These are phyloP conservation scores for Vigna trinervia DNA, from an alignment of 306 rosid species.

Conservation along the genomic window DNA sequence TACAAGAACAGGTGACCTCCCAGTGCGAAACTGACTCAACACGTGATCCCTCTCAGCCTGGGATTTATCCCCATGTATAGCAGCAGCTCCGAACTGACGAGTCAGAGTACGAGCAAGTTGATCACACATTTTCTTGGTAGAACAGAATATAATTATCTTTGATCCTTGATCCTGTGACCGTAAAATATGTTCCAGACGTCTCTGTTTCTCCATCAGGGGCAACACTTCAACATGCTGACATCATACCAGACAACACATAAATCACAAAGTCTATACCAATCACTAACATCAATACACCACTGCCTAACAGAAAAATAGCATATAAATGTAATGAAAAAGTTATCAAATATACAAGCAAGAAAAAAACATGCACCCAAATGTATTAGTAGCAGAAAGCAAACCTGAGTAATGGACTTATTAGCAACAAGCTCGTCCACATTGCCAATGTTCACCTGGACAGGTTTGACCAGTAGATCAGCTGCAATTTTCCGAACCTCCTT, in stretches of 20 bases:
- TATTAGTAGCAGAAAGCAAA: conserved; percentile 42
- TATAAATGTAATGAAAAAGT: neutral
- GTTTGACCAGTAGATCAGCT: conserved; percentile 88
- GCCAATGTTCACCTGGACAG: conserved; percentile 98
- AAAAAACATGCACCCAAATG: conserved; percentile 12
- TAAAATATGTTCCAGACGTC: conserved; percentile 84
- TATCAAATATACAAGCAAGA: neutral
- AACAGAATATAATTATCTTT: conserved; percentile 88
- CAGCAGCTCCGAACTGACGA: conserved; percentile 96
- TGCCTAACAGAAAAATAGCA: neutral
- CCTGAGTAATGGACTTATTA: conserved; percentile 96
- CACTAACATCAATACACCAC: neutral
- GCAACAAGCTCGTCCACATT: conserved; percentile 98
- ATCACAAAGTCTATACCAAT: neutral
- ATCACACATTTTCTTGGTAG: conserved; percentile 99
- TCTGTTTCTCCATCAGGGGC: conserved; percentile 76
- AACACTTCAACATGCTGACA: conserved; percentile 87
- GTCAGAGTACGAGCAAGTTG: conserved; percentile 93
- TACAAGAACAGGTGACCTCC: conserved; percentile 93
- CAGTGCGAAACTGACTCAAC: conserved; percentile 81
- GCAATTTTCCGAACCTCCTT: conserved; percentile 99
- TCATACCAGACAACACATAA: conserved; percentile 32
- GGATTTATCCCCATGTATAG: conserved; percentile 99
- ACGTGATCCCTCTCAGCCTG: conserved; percentile 95
- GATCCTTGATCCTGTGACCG: conserved; percentile 96